Evolutionary conservation across 2,329 filamentous ascomycete genomes (phyloP), one percentile per base, ranked within the genome.

Genomic region (Neoascochyta sp.): DNA sequence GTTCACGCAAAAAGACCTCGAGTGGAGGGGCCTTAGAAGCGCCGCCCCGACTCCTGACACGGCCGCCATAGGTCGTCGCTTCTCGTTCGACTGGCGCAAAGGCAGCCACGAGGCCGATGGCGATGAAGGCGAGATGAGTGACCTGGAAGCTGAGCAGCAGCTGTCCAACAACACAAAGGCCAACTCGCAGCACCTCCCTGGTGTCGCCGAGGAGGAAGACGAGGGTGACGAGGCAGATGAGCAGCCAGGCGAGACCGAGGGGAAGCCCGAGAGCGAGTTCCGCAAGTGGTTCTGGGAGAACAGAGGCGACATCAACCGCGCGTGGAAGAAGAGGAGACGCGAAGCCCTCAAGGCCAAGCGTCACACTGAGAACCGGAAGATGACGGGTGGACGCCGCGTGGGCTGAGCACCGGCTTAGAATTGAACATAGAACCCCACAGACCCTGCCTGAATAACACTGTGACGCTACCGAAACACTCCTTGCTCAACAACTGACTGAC

Each of bases 41-140:
- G 88, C 88, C 5, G 92, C 92, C 3, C 92, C 92, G 0, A 98
- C 92, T 0, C 92, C 92, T 0, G 92, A 98, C 56, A 96, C 92
- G 0, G 87, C 87, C 2, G 80, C 88, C 37, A 80, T 85, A 2
- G 79, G 71, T 22, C 76, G 78, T 16, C 73, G 69, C 34, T 81
- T 82, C 52, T 71, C 41, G 70, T 81, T 73, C 22, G 65, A 43
- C 24, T 64, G 58, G 59, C 45, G 56, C 20, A 54, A 52, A n/a
- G 43, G 44, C 27, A 64, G 60, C 15, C 63, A 65, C 3, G 65
- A 67, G n/a, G 63, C 62, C 1, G 67, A 71, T 8, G 22, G 52
- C 7, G 66, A 69, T 1, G 30, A 35, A n/a, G 39, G 42, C 7
- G 40, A 48, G 2, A 14, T 41, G 9, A 34, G 24, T 8, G 65